phyloP scores from a whole-genome alignment of 306 rosid species.

The Acacia melanoxylon region DNA sequence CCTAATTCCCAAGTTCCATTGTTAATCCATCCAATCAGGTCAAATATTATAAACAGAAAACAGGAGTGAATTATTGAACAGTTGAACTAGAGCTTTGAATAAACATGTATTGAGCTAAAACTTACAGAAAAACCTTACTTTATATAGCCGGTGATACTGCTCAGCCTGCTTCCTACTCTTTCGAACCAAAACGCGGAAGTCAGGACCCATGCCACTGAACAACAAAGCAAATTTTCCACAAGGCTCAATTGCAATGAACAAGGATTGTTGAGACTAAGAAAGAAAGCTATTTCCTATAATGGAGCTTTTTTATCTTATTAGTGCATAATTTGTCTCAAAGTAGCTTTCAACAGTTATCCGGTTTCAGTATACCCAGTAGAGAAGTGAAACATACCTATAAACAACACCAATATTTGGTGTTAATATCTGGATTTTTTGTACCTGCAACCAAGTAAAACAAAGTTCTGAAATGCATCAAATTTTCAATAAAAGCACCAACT shows the following conservation, averaged over 20 bases:
- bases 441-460: conserved; percentile 50
- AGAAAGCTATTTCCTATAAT: neutral
- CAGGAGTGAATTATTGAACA: neutral
- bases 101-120: conserved; percentile 5
- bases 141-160: conserved; percentile 85
- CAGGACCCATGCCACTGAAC: conserved; percentile 97
- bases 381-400: conserved; percentile 64
- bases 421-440: conserved; percentile 80
- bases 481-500: neutral
- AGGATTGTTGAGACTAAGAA: neutral
- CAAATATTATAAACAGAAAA: neutral
- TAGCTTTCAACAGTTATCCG: neutral
- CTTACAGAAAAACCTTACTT: conserved; percentile 44
- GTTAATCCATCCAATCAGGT: neutral
- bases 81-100: neutral
- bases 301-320: neutral
- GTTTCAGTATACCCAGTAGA: neutral
- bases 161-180: conserved; percentile 98
- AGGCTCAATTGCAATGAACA: conserved; percentile 12
- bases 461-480: conserved; percentile 2
- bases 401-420: conserved; percentile 97
- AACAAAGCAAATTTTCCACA: conserved; percentile 26
- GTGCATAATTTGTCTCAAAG: neutral
- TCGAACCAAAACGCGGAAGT: conserved; percentile 89
- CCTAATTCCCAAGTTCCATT: neutral